phyloP scores from a whole-genome alignment of 805 yeast genomes.

The Suhomyces prunicola region DNA sequence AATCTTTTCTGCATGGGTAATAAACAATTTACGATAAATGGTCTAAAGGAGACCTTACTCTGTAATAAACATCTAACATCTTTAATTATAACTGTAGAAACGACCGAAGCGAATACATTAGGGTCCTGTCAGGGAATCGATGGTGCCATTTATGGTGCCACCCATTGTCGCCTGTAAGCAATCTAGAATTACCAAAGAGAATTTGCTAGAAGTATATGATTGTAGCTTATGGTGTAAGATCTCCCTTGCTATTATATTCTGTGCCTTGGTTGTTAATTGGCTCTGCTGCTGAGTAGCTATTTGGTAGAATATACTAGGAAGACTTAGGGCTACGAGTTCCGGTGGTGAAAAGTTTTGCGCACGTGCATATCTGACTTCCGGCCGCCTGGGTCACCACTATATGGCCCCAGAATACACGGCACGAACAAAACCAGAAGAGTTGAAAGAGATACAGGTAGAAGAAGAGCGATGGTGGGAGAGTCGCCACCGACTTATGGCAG shows the following conservation, averaged over 20 bases:
- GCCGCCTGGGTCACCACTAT: neutral
- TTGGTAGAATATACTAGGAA: too few species aligned
- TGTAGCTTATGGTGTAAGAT: too few species aligned
- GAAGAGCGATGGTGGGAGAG: neutral
- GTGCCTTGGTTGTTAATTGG: too few species aligned
- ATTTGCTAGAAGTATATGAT: too few species aligned
- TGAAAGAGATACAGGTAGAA: neutral
- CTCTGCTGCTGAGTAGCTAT: too few species aligned
- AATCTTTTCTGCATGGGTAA: constrained; percentile 27
- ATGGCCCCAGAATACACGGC: neutral
- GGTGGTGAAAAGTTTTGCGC: neutral
- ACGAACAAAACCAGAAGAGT: neutral
- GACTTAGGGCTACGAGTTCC: neutral
- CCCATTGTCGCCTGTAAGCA: too few species aligned
- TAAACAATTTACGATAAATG: constrained; percentile 22
- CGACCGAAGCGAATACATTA: too few species aligned
- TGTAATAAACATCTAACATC: constrained; percentile 2
- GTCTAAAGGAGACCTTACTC: constrained; percentile 1
- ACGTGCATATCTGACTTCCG: neutral
- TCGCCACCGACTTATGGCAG: neutral
- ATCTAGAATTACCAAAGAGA: too few species aligned
- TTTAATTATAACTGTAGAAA: too few species aligned
- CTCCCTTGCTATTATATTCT: too few species aligned
- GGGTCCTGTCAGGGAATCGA: too few species aligned
- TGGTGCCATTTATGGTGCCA: too few species aligned